Conservation (phyloP, 1,139 yeast species). For the Candida sanyaensis region DNA sequence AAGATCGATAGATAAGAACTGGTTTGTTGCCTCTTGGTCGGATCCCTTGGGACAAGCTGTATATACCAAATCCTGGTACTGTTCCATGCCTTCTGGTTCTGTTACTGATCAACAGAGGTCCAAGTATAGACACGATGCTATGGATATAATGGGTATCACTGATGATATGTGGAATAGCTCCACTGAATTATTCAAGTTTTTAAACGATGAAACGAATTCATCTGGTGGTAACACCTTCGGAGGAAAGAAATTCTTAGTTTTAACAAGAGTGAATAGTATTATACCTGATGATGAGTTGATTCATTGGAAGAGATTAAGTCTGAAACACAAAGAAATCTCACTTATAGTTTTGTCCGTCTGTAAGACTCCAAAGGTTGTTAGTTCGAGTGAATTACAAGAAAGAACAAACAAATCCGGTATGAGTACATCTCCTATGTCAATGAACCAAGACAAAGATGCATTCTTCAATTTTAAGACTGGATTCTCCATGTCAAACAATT, state of each 20-base stretch:
- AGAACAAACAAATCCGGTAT: neutral
- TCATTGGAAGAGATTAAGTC: conserved; percentile 72
- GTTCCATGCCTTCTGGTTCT: conserved; percentile 24
- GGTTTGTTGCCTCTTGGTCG: conserved; percentile 90
- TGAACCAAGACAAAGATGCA: conserved; percentile 11
- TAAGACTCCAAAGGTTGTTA: conserved; percentile 57
- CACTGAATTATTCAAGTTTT: conserved; percentile 34
- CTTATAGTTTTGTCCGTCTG: conserved; percentile 76
- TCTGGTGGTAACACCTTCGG: conserved; percentile 27
- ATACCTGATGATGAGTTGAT: conserved; percentile 78
- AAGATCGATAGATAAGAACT: conserved; percentile 73
- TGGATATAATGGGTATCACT: conserved; percentile 35
- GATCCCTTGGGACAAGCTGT: conserved; percentile 76
- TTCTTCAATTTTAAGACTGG: conserved; percentile 20
- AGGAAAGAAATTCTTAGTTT: conserved; percentile 63
- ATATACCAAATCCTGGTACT: conserved; percentile 67
- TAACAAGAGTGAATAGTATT: conserved; percentile 69
- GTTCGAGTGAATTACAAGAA: conserved; percentile 21
- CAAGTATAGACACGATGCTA: conserved; percentile 17
- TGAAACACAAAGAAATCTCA: conserved; percentile 60
- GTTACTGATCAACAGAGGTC: neutral
- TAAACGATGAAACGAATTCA: conserved; percentile 36
- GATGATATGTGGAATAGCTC: conserved; percentile 46
- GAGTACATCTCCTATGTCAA: neutral
- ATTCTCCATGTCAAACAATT: conserved; percentile 22